A percentile compares a stretch with the other conserved stretches of the same genome.
phyloP scores from a whole-genome alignment of 805 yeast genomes.

The Candida odintsovae region DNA sequence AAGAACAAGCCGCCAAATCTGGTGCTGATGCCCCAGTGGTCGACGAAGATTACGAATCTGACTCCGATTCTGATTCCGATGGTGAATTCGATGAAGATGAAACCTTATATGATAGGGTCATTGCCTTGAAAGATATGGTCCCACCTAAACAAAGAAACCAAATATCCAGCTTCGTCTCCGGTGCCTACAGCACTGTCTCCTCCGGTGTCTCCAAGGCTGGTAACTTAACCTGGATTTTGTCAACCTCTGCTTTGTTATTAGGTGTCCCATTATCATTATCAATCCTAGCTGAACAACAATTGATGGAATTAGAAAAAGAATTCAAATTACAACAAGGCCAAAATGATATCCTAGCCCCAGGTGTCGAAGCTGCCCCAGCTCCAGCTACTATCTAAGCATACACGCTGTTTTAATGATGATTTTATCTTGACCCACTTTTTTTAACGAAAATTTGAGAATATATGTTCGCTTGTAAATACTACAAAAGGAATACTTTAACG shows the following conservation, averaged over 20 bases:
- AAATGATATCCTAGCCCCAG: constrained; percentile 67
- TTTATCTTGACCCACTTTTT: not conserved
- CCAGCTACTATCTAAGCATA: constrained; percentile 21
- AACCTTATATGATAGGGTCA: constrained; percentile 78
- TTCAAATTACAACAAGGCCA: constrained; percentile 77
- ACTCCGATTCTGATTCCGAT: constrained; percentile 36
- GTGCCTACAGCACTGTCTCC: constrained; percentile 35
- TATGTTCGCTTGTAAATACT: not conserved
- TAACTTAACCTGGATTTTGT: constrained; percentile 73
- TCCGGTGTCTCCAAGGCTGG: constrained; percentile 59
- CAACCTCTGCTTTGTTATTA: constrained; percentile 76
- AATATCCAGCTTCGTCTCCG: constrained; percentile 28
- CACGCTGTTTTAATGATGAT: not conserved
- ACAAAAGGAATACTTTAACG: not conserved
- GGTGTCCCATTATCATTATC: constrained; percentile 93
- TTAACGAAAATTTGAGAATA: not conserved
- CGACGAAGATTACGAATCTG: constrained; percentile 45
- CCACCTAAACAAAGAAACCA: constrained; percentile 78
- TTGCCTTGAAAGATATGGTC: constrained; percentile 86
- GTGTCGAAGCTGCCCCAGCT: constrained; percentile 38
- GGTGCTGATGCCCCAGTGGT: constrained; percentile 31
- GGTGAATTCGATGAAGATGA: constrained; percentile 59
- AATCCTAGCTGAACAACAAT: constrained; percentile 87
- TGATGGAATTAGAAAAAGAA: constrained; percentile 90
- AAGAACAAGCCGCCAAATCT: constrained; percentile 27